phyloP scores from a whole-genome alignment of 2,329 filamentous ascomycete genomes.

The Botrytis aclada region DNA sequence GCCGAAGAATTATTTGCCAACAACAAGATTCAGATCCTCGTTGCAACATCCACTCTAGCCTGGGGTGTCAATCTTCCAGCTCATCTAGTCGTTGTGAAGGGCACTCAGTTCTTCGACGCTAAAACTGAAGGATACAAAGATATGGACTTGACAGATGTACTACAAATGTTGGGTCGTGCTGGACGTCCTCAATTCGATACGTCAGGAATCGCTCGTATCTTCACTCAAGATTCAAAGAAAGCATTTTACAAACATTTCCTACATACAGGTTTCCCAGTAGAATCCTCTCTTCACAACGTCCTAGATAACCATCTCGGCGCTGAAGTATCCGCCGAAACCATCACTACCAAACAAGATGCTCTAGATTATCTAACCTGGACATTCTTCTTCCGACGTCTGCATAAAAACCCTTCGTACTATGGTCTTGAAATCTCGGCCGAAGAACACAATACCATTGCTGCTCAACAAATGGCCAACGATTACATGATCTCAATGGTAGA shows the following conservation, averaged over 20 bases:
- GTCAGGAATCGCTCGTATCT: constrained; percentile 93
- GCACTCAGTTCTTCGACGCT: constrained; percentile 96
- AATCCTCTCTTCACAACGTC: constrained; percentile 93
- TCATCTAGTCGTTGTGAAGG: constrained; percentile 95
- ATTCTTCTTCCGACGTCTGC: constrained; percentile 94
- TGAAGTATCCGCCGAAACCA: constrained; percentile 89
- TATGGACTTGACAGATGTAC: constrained; percentile 96
- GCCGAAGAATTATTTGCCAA: constrained; percentile 93
- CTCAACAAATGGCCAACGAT: constrained; percentile 84
- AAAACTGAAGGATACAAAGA: constrained; percentile 98
- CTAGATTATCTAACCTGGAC: constrained; percentile 98
- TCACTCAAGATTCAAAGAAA: constrained; percentile 96
- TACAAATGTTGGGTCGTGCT: constrained; percentile 96
- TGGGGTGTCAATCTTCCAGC: constrained; percentile 98
- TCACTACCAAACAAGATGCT: constrained; percentile 92
- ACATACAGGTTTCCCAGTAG: constrained; percentile 95
- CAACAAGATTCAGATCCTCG: constrained; percentile 96
- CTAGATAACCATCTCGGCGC: constrained; percentile 95
- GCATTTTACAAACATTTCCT: constrained; percentile 99
- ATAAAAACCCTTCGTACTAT: constrained; percentile 98
- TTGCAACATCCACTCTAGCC: constrained; percentile 84
- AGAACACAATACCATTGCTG: constrained; percentile 82
- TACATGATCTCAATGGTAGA: constrained; percentile 94
- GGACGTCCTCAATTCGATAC: constrained; percentile 95
- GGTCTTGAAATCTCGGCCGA: constrained; percentile 90